Percentiles rank a stretch among this genome's conserved stretches.
Evolutionary conservation across 148 eudicot species (phyloP).

Genomic region (Nyssa sinensis): DNA sequence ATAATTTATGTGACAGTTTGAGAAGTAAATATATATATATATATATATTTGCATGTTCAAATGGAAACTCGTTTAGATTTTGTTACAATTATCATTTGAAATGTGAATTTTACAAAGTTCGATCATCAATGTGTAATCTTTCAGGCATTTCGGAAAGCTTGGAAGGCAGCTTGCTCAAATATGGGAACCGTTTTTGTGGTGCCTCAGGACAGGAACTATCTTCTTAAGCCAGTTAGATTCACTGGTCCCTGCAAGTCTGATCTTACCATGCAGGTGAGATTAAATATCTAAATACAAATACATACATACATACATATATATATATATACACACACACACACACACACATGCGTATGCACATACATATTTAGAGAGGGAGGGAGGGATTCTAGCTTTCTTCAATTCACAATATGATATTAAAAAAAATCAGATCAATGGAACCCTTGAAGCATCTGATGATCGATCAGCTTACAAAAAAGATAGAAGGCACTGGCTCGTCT

Average conservation of each 20-base stretch:
- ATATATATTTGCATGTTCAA: not conserved
- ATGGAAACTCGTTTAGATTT: too few relatives aligned
- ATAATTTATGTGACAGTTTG: too few relatives aligned
- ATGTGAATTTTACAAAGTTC: not conserved
- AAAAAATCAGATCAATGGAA: slow-evolving; percentile 51
- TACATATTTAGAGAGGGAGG: too few relatives aligned
- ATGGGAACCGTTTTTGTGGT: slow-evolving; percentile 30
- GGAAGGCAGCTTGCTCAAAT: slow-evolving; percentile 61
- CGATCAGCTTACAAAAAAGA: slow-evolving; percentile 44
- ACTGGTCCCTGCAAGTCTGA: slow-evolving; percentile 61
- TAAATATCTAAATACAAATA: too few relatives aligned
- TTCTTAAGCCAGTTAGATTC: slow-evolving; percentile 55
- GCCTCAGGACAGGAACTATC: slow-evolving; percentile 41
- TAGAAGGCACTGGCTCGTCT: slow-evolving; percentile 48
- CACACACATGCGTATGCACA: too few relatives aligned
- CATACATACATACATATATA: not conserved
- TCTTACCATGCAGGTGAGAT: slow-evolving; percentile 44
- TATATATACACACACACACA: too few relatives aligned
- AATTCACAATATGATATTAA: too few relatives aligned
- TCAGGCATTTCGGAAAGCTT: slow-evolving; percentile 68
- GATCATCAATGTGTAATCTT: not conserved
- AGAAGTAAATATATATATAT: not conserved
- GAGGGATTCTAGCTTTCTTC: too few relatives aligned
- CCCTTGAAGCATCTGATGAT: slow-evolving; percentile 47
- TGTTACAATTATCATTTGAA: too few relatives aligned